Base-by-base conservation (phyloP, 768 basidiomycete genomes). In the Paxillus involutus region DNA sequence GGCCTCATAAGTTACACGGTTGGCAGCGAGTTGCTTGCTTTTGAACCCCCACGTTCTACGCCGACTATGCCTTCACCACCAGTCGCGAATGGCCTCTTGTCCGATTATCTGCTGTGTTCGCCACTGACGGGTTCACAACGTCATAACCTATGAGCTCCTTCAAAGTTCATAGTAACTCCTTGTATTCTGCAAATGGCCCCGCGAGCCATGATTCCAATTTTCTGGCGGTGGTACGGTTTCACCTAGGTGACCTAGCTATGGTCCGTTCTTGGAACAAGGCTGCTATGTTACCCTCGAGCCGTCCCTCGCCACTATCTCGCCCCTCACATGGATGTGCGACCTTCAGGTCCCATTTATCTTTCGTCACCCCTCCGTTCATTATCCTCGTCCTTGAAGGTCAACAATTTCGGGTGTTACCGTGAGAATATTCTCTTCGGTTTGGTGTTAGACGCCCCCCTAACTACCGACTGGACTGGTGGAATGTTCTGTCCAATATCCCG, bases 141-240 rank as follows among this genome's bases (percentile, higher is more conserved):
- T 41, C 40, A 50, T 16, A 7, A 13, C 12, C 12, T 14, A 7
- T 24, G 41, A 6, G 26, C 10, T 26, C 32, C 26, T 26, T 26
- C 26, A 3, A 26, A 26, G 26, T 26, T 26, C 26, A 26, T 26
- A 6, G 26, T 26, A 50, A 61, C 45, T 14, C 61, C 30, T 70
- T 66, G 58, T 68, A 63, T 56, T 69, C 33, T 51, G 43, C 33
- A n/a, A 49, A 53, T 47, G 11, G 26, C 43, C 24, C 24, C 44
- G 24, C 52, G 32, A 48, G 26, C 33, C 4, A 13, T 41, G 2
- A 47, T 47, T 47, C 26, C 29, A 33, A 52, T 26, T 57, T 44
- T 46, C 63, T 19, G n/a, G 32, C 21, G 8, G 16, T 32, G 30
- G 29, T 30, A 16, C 40, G 41, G 13, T 16, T 29, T 54, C 51